A percentile compares a stretch with the other conserved stretches of the same genome.
Evolutionary conservation across 768 basidiomycete species (phyloP).

Genomic region (Termitomyces sp.): DNA sequence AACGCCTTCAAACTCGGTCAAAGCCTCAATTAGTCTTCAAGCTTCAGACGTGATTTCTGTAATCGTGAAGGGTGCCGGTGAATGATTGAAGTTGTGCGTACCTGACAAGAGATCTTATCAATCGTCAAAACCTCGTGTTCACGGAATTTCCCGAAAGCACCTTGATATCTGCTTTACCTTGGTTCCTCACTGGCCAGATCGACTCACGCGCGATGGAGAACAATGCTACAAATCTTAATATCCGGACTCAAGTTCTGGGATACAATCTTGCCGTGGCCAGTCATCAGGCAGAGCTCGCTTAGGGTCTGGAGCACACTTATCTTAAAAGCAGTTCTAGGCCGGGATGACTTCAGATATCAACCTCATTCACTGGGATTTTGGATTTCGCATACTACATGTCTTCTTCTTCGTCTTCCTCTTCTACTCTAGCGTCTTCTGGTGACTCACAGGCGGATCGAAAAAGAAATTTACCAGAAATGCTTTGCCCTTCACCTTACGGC

Average conservation of each 20-base stretch:
- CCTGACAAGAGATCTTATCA: background rate
- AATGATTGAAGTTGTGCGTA: background rate
- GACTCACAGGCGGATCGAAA: background rate
- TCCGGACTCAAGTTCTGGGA: background rate
- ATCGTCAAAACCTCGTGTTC: slow-evolving; percentile 3
- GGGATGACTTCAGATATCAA: background rate
- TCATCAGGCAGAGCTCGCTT: background rate
- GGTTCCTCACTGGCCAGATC: background rate
- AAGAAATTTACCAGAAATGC: background rate
- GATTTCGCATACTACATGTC: background rate
- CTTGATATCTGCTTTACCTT: background rate
- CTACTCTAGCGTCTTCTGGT: background rate
- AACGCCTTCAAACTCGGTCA: background rate
- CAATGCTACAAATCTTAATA: slow-evolving; percentile 2
- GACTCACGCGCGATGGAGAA: slow-evolving; percentile 2
- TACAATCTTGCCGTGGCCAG: background rate
- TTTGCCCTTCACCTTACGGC: background rate
- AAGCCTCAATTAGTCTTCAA: background rate
- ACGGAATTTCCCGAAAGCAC: slow-evolving; percentile 12
- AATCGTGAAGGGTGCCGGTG: background rate
- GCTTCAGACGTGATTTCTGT: background rate
- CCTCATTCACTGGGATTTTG: background rate
- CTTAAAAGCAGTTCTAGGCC: background rate
- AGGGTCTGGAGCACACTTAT: background rate
- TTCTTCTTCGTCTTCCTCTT: background rate